These are phyloP conservation scores for Globisporangium polare DNA, from an alignment of 352 stramenopile species.

Conservation along the genomic window DNA sequence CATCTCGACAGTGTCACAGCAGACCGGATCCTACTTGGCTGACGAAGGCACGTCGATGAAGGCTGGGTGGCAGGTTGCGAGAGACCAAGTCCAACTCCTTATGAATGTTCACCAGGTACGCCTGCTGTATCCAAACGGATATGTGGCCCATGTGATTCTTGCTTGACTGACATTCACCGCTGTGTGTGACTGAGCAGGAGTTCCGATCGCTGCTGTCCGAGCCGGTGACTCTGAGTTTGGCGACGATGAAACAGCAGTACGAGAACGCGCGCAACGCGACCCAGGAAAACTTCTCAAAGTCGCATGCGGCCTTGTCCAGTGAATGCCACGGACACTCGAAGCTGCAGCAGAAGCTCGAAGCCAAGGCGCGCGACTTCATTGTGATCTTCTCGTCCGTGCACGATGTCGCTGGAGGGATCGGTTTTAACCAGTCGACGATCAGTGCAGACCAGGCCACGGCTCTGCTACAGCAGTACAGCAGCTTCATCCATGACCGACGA, in stretches of 20 bases:
- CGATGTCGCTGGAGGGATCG: constrained; percentile 18
- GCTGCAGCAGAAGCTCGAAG: constrained; percentile 59
- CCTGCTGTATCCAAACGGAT: not conserved
- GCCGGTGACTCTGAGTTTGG: constrained; percentile 62
- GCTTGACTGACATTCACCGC: not conserved
- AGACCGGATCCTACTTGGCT: constrained; percentile 14
- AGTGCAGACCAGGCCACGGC: constrained; percentile 26
- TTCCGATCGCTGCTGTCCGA: constrained; percentile 74
- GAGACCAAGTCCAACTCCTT: constrained; percentile 57
- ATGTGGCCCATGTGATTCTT: not conserved
- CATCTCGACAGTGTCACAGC: constrained; percentile 18
- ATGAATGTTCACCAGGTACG: constrained; percentile 58
- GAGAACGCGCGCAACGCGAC: constrained; percentile 46
- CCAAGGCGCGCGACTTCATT: constrained; percentile 42
- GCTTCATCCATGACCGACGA: constrained; percentile 22
- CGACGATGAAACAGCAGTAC: constrained; percentile 80
- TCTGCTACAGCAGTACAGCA: constrained; percentile 23
- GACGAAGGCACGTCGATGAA: constrained; percentile 56
- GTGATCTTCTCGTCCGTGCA: constrained; percentile 26
- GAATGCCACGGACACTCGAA: constrained; percentile 45
- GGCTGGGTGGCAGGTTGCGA: constrained; percentile 50
- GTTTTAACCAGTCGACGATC: constrained; percentile 20
- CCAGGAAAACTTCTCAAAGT: constrained; percentile 63
- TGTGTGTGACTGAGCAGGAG: constrained; percentile 32
- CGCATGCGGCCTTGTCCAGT: constrained; percentile 38